Conservation (phyloP, 331 rosid species). For the Acacia pycnantha region DNA sequence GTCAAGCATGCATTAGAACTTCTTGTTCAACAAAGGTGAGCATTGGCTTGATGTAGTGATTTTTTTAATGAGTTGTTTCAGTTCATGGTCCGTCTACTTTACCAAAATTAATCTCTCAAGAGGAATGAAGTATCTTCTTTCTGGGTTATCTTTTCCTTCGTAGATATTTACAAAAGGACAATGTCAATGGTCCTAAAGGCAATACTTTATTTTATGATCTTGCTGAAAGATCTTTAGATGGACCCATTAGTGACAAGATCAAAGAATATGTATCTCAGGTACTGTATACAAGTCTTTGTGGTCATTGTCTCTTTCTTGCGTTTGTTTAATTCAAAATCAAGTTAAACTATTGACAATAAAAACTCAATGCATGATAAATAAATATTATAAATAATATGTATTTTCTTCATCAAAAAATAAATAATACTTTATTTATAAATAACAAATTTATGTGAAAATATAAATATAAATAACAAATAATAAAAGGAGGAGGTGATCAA, state of each 20-base stretch:
- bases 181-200: slow-evolving; percentile 83
- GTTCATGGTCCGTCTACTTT: slow-evolving; percentile 5
- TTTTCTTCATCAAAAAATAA: too few relatives aligned
- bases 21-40: slow-evolving; percentile 86
- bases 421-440: too few relatives aligned
- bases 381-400: too few relatives aligned
- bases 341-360: too few relatives aligned
- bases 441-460: too few relatives aligned
- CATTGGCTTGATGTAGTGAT: slow-evolving; percentile 7
- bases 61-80: background rate
- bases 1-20: slow-evolving; percentile 70
- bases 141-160: slow-evolving; percentile 14
- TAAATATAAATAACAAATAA: too few relatives aligned
- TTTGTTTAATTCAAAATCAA: background rate
- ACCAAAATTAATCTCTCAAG: slow-evolving; percentile 1
- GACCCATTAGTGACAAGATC: slow-evolving; percentile 50
- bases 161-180: slow-evolving; percentile 83
- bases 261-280: slow-evolving; percentile 83
- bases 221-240: slow-evolving; percentile 87
- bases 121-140: background rate
- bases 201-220: slow-evolving; percentile 70
- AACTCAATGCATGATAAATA: too few relatives aligned
- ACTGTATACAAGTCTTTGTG: slow-evolving; percentile 24
- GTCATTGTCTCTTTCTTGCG: background rate
- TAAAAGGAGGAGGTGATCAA: too few relatives aligned